phyloP scores from a whole-genome alignment of 345 rosid species.

The Microthlaspi erraticum region DNA sequence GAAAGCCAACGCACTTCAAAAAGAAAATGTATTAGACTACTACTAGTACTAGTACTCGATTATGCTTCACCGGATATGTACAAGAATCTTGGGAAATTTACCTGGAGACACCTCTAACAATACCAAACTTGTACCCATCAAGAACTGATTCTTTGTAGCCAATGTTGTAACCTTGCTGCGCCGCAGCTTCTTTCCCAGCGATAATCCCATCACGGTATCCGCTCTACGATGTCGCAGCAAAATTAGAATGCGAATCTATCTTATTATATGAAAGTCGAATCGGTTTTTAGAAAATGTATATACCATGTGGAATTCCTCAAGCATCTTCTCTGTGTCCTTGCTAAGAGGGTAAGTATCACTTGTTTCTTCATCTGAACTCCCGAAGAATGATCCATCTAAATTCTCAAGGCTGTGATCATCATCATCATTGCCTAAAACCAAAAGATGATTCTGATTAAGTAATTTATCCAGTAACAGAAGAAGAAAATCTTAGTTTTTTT shows the following conservation, averaged over 20 bases:
- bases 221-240: slow-evolving; percentile 45
- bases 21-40: not conserved
- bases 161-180: slow-evolving; percentile 79
- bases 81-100: slow-evolving; percentile 29
- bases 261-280: not conserved
- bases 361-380: slow-evolving; percentile 53
- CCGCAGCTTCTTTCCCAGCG: slow-evolving; percentile 76
- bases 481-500: no score
- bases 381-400: slow-evolving; percentile 54
- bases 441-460: not conserved
- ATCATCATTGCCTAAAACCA: slow-evolving; percentile 44
- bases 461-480: not conserved
- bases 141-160: slow-evolving; percentile 74
- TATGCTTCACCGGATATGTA: not conserved
- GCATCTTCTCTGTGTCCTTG: slow-evolving; percentile 58
- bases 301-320: slow-evolving; percentile 55
- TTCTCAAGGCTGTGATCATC: slow-evolving; percentile 37
- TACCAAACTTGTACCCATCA: slow-evolving; percentile 74
- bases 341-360: slow-evolving; percentile 47
- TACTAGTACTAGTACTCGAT: not conserved
- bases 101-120: slow-evolving; percentile 82
- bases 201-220: slow-evolving; percentile 86
- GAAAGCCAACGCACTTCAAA: slow-evolving; percentile 61
- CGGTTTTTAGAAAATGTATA: slow-evolving; percentile 16
- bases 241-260: no score